These are phyloP conservation scores for Phytomonas serpens DNA, from an alignment of 208 protist species.

Conservation along the genomic window DNA sequence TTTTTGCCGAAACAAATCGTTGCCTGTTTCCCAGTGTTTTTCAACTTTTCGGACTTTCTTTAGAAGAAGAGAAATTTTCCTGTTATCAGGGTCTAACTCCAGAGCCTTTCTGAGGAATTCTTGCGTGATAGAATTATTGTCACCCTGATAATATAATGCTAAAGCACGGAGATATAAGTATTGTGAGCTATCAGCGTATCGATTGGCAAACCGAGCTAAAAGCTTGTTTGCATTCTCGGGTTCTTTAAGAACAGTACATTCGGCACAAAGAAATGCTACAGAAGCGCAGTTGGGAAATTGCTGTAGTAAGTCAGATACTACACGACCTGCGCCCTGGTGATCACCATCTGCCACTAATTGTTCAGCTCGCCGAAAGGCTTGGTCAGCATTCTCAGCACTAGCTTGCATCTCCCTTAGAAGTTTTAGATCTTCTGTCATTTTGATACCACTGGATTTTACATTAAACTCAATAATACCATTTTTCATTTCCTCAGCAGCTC, in stretches of 20 bases:
- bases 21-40: conserved; percentile 70
- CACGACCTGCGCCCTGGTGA: conserved; percentile 26
- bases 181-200: conserved; percentile 37
- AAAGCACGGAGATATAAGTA: conserved; percentile 70
- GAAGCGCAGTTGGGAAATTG: conserved; percentile 54
- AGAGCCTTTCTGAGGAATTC: conserved; percentile 52
- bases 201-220: conserved; percentile 34
- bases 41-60: conserved; percentile 70
- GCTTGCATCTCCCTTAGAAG: conserved; percentile 35
- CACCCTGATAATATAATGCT: conserved; percentile 58
- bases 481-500: conserved; percentile 33
- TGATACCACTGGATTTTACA: not conserved
- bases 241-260: conserved; percentile 31
- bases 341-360: conserved; percentile 29
- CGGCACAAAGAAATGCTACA: conserved; percentile 54
- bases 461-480: conserved; percentile 13
- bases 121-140: conserved; percentile 65
- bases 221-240: conserved; percentile 50
- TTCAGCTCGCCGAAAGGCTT: conserved; percentile 23
- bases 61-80: conserved; percentile 47
- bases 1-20: conserved; percentile 75
- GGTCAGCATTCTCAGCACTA: conserved; percentile 36
- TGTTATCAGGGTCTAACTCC: conserved; percentile 73
- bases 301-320: conserved; percentile 19
- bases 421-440: conserved; percentile 23